Conservation (phyloP, 345 rosid genomes). For the Citrus maxima region DNA sequence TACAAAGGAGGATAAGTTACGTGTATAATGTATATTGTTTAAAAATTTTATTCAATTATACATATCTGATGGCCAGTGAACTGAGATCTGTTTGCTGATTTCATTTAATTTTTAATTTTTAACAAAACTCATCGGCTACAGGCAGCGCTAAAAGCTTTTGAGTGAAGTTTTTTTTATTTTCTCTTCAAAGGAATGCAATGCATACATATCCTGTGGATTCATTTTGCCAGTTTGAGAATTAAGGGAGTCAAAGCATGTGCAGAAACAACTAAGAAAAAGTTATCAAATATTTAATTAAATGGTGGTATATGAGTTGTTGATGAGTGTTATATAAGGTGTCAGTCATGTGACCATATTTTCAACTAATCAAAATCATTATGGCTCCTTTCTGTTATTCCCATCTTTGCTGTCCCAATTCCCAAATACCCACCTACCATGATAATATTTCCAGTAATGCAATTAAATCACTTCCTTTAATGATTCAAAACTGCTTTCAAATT, state of each 20-base stretch:
- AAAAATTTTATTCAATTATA: too few relatives aligned
- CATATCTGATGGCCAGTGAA: too few relatives aligned
- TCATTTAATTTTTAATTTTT: background rate
- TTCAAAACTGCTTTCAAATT: background rate
- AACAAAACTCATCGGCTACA: too few relatives aligned
- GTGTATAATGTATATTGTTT: background rate
- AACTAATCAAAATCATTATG: background rate
- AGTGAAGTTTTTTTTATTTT: background rate
- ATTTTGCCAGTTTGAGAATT: background rate
- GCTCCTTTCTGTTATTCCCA: background rate
- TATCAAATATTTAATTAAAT: background rate
- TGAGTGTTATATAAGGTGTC: background rate
- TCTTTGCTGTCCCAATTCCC: background rate
- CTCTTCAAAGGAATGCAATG: background rate
- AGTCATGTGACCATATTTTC: constrained; percentile 7
- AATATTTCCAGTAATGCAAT: background rate
- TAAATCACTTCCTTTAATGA: background rate
- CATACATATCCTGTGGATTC: too few relatives aligned
- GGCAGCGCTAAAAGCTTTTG: background rate
- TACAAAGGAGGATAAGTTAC: background rate
- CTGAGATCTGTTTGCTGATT: background rate
- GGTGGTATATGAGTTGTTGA: background rate
- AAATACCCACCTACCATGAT: background rate
- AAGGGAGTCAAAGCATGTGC: background rate
- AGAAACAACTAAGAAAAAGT: background rate